Evolutionary conservation across 345 rosid species (phyloP).

Genomic region (Syzygium jambos): DNA sequence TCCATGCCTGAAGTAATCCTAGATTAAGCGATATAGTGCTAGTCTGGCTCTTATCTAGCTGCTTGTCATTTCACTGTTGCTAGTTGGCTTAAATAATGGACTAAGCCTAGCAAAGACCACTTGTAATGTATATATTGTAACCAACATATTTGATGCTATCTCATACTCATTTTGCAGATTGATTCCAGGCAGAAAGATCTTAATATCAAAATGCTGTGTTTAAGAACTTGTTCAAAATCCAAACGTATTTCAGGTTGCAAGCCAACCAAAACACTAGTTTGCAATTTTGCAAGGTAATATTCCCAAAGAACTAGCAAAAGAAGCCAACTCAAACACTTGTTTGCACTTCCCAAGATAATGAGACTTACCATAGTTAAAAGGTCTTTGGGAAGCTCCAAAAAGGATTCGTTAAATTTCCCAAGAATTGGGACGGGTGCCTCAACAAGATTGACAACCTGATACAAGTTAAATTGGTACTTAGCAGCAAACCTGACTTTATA

Average conservation of each 20-base stretch:
- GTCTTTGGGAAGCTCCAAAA: constrained; percentile 88
- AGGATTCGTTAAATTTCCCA: constrained; percentile 77
- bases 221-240: neutral
- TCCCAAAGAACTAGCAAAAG: neutral
- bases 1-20: neutral
- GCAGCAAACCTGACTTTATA: neutral
- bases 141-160: neutral
- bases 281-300: neutral
- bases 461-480: neutral
- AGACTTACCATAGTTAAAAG: constrained; percentile 71
- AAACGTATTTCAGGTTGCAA: neutral
- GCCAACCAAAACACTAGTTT: neutral
- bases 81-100: neutral
- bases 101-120: neutral
- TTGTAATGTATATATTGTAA: neutral
- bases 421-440: constrained; percentile 88
- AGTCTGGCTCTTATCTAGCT: neutral
- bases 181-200: neutral
- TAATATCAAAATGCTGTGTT: neutral
- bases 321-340: neutral
- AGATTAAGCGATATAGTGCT: neutral
- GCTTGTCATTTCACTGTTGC: neutral
- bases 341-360: neutral
- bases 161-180: neutral
- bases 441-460: constrained; percentile 87